These are phyloP conservation scores for Sclerotiophoma versabilis DNA, from an alignment of 2,329 filamentous ascomycete species.

Conservation along the genomic window DNA sequence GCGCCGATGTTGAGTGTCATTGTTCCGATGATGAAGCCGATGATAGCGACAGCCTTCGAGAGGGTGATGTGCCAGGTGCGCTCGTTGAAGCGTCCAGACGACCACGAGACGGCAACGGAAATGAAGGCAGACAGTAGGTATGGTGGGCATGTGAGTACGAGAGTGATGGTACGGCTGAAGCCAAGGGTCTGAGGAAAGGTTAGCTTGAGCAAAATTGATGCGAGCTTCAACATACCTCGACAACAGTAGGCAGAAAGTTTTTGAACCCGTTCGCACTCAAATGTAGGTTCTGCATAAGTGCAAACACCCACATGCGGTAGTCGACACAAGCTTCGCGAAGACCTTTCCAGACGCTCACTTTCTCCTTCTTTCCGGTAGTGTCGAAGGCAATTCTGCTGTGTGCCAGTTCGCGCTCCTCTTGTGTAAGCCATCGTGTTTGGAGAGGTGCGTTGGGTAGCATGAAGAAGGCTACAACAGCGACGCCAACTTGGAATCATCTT, in stretches of 20 bases:
- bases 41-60: slow-evolving; percentile 33
- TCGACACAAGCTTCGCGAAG: slow-evolving; percentile 24
- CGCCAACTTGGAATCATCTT: slow-evolving; percentile 4
- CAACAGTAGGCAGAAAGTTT: slow-evolving; percentile 16
- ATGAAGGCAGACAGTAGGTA: slow-evolving; percentile 42
- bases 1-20: slow-evolving; percentile 36
- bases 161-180: slow-evolving; percentile 40
- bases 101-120: slow-evolving; percentile 34
- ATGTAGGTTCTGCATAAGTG: slow-evolving; percentile 26
- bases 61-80: slow-evolving; percentile 43
- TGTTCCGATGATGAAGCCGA: slow-evolving; percentile 41
- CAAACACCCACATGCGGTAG: slow-evolving; percentile 27
- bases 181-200: slow-evolving; percentile 25
- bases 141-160: slow-evolving; percentile 36
- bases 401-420: slow-evolving; percentile 49
- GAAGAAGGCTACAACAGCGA: slow-evolving; percentile 26
- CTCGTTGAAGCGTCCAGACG: slow-evolving; percentile 36
- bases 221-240: neutral
- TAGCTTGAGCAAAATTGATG: neutral
- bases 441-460: slow-evolving; percentile 25
- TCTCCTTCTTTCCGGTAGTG: slow-evolving; percentile 47
- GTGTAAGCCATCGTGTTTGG: slow-evolving; percentile 52
- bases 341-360: slow-evolving; percentile 20
- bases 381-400: slow-evolving; percentile 48
- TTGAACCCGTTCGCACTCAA: slow-evolving; percentile 14